Percentiles rank a stretch among this genome's conserved stretches.
These are phyloP conservation scores for Xylaria sp. DNA, from an alignment of 2,329 filamentous ascomycete genomes.

Conservation along the genomic window DNA sequence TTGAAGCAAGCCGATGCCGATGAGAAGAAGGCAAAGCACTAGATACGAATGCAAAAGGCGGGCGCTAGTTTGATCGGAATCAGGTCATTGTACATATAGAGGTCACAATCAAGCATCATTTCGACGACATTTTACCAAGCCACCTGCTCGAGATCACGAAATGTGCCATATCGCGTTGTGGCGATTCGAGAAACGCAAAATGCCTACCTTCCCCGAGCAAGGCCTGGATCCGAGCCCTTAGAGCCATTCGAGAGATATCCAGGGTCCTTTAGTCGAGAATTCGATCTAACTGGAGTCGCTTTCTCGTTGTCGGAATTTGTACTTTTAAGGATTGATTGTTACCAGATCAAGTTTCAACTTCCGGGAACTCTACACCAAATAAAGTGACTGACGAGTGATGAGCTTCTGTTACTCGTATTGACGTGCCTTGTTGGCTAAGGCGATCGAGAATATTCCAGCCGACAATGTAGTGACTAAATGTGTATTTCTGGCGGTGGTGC, in stretches of 20 bases:
- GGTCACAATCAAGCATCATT: conserved; percentile 43
- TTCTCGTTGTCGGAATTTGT: conserved; percentile 26
- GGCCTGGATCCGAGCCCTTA: conserved; percentile 34
- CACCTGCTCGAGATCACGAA: conserved; percentile 37
- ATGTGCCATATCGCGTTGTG: conserved; percentile 33
- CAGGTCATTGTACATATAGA: conserved; percentile 49
- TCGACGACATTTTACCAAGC: conserved; percentile 35
- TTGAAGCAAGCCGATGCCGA: conserved; percentile 57
- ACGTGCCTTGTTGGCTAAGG: conserved; percentile 16
- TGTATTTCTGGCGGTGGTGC: no score
- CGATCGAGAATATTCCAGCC: conserved; percentile 24
- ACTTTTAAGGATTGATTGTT: conserved; percentile 32
- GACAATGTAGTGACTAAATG: conserved; percentile 15
- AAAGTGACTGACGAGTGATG: conserved; percentile 14
- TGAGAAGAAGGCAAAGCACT: conserved; percentile 58
- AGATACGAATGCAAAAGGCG: conserved; percentile 41
- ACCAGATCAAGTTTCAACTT: conserved; percentile 29
- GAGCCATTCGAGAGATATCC: conserved; percentile 32
- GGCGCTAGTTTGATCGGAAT: conserved; percentile 37
- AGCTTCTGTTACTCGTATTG: conserved; percentile 9
- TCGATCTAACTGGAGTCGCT: conserved; percentile 30
- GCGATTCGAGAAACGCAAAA: conserved; percentile 34
- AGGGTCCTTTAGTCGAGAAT: conserved; percentile 28
- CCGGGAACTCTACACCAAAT: conserved; percentile 32
- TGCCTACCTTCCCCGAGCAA: conserved; percentile 34